phyloP scores from a whole-genome alignment of 768 basidiomycete genomes.

The Panaeolus cyanescens region DNA sequence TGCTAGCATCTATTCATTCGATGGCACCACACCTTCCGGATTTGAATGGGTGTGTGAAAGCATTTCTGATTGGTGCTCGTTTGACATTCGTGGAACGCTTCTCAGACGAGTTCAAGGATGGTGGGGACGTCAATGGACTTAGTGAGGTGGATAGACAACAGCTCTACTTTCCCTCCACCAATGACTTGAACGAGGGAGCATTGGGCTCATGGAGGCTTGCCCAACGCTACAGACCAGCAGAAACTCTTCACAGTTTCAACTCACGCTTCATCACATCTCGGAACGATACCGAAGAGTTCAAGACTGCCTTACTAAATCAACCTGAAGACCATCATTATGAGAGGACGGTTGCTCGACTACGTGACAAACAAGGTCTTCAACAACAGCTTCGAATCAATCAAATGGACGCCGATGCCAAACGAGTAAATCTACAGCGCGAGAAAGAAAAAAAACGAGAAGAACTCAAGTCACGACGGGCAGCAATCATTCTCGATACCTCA shows the following conservation, averaged over 20 bases:
- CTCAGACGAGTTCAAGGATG: conserved; percentile 20
- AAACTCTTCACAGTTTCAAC: conserved; percentile 17
- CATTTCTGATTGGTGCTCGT: conserved; percentile 21
- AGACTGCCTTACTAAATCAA: conserved; percentile 1
- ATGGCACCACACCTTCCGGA: conserved; percentile 11
- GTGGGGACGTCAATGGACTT: conserved; percentile 14
- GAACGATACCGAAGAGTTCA: conserved; percentile 10
- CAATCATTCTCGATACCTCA: neutral
- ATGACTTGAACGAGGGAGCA: conserved; percentile 27
- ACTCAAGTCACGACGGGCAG: neutral
- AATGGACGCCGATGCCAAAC: conserved; percentile 9
- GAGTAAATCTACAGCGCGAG: neutral
- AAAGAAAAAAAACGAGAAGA: conserved; percentile 6
- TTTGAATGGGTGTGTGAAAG: conserved; percentile 10
- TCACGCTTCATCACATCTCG: conserved; percentile 1
- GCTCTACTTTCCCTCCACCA: conserved; percentile 21
- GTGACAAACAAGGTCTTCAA: conserved; percentile 3
- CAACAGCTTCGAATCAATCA: conserved; percentile 2
- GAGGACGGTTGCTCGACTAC: conserved; percentile 4
- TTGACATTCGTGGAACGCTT: conserved; percentile 24
- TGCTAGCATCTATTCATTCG: conserved; percentile 11
- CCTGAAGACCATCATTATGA: conserved; percentile 10
- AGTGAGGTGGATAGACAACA: conserved; percentile 2
- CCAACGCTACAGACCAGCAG: neutral
- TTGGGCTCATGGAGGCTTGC: conserved; percentile 14